Conservation (phyloP, 345 rosid genomes). For the Linum trigynum region DNA sequence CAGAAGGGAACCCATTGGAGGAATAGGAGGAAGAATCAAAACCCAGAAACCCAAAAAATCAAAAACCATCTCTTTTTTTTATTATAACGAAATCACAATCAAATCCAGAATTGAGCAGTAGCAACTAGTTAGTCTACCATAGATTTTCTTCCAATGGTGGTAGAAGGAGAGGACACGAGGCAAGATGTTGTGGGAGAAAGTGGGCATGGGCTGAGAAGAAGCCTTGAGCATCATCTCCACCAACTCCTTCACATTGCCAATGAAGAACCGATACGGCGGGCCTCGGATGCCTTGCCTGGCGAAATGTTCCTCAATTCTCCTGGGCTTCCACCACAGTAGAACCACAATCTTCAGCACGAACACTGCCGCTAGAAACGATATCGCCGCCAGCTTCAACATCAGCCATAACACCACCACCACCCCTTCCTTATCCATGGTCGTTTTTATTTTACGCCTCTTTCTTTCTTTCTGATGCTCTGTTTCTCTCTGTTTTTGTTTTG, state of each 20-base stretch:
- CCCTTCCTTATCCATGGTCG: constrained; percentile 19
- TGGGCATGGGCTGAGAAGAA: constrained; percentile 85
- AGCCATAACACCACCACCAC: neutral
- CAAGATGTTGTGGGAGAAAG: constrained; percentile 87
- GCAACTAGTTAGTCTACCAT: constrained; percentile 35
- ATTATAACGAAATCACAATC: neutral
- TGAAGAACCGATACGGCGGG: constrained; percentile 91
- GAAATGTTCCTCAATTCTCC: constrained; percentile 88
- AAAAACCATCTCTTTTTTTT: neutral
- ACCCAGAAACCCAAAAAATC: neutral
- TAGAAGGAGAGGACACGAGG: constrained; percentile 92
- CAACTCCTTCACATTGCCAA: constrained; percentile 87
- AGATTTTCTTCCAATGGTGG: constrained; percentile 93
- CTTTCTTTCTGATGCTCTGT: constrained; percentile 1
- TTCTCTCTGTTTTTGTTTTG: constrained; percentile 6
- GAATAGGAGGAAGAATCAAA: neutral
- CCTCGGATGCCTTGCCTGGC: constrained; percentile 90
- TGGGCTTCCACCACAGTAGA: constrained; percentile 85
- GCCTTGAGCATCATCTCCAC: constrained; percentile 86
- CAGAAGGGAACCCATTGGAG: neutral
- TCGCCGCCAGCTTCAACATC: constrained; percentile 40
- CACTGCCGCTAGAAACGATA: constrained; percentile 27
- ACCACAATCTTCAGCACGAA: constrained; percentile 39
- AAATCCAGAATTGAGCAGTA: neutral
- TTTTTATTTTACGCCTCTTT: constrained; percentile 1